Conservation (phyloP, 352 stramenopile genomes). For the Halophytophthora polymorphica region DNA sequence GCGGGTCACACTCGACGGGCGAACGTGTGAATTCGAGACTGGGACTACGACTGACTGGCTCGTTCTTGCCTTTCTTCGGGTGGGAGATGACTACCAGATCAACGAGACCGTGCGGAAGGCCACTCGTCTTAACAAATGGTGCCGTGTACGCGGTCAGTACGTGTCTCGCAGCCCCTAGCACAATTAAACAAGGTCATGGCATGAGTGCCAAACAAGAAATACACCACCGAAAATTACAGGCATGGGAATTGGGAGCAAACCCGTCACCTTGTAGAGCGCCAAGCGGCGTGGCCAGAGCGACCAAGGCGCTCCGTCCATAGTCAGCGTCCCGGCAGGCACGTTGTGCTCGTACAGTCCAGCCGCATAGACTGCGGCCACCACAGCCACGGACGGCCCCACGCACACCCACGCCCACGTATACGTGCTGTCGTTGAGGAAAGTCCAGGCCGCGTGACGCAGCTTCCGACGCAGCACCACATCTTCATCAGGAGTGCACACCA, state of each 20-base stretch:
- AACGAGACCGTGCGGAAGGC: constrained; percentile 12
- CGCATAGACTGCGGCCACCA: constrained; percentile 39
- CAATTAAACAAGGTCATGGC: constrained; percentile 5
- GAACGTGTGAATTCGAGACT: too few relatives aligned
- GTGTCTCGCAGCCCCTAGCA: constrained; percentile 24
- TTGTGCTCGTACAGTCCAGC: constrained; percentile 33
- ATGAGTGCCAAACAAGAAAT: constrained; percentile 13
- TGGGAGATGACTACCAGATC: constrained; percentile 23
- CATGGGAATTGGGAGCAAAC: background rate
- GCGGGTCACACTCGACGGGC: background rate
- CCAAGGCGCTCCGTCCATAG: constrained; percentile 20
- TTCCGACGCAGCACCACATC: constrained; percentile 12
- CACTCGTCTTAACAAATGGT: constrained; percentile 23
- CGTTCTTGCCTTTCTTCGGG: constrained; percentile 12
- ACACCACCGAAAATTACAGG: constrained; percentile 2
- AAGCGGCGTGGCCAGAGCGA: constrained; percentile 27
- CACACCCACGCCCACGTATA: constrained; percentile 48
- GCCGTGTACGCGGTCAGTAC: constrained; percentile 24
- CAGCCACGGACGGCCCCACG: constrained; percentile 31
- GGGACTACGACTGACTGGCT: background rate
- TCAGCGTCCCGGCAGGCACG: constrained; percentile 16
- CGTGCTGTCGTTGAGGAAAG: constrained; percentile 51
- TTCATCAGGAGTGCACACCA: constrained; percentile 8
- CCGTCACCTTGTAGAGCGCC: constrained; percentile 26
- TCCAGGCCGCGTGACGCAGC: constrained; percentile 44